Percentiles rank a stretch among this genome's conserved stretches.
phyloP scores from a whole-genome alignment of 306 rosid genomes.

The Cucumis melo region DNA sequence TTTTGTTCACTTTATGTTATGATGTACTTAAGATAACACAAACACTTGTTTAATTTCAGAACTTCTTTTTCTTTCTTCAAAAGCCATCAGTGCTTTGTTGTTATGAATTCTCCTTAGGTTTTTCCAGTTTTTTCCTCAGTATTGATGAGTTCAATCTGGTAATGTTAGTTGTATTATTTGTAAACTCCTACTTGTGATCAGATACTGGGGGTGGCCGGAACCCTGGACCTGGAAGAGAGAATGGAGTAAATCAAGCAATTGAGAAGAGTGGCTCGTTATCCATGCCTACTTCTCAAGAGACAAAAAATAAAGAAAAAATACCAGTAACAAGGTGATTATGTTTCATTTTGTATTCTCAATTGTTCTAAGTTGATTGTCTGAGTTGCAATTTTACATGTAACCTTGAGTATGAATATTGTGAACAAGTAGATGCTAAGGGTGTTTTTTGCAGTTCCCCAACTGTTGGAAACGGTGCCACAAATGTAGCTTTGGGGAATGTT shows the following conservation, averaged over 20 bases:
- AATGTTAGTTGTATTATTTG: not conserved
- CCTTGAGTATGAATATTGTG: not conserved
- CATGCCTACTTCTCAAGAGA: slow-evolving; percentile 42
- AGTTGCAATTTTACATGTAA: not conserved
- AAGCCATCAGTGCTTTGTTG: not conserved
- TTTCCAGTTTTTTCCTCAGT: not conserved
- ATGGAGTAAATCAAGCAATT: slow-evolving; percentile 43
- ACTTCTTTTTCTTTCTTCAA: not conserved
- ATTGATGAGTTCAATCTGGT: not conserved
- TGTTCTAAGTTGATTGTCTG: not conserved
- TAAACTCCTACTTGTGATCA: slow-evolving; percentile 20
- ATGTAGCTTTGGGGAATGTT: slow-evolving; percentile 31
- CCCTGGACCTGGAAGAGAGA: slow-evolving; percentile 48
- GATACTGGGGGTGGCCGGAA: slow-evolving; percentile 62
- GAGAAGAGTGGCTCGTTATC: slow-evolving; percentile 41
- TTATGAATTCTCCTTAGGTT: not conserved
- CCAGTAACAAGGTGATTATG: slow-evolving; percentile 40
- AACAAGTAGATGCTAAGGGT: slow-evolving; percentile 11
- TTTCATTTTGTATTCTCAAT: not conserved
- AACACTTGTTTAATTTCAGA: not conserved
- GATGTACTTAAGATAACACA: not conserved
- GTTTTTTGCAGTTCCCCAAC: slow-evolving; percentile 44
- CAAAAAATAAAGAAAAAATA: slow-evolving; percentile 40
- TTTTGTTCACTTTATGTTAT: not conserved
- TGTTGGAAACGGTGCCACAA: slow-evolving; percentile 37